These are phyloP conservation scores for Cucurbita pepo DNA, from an alignment of 306 rosid species.

Conservation along the genomic window DNA sequence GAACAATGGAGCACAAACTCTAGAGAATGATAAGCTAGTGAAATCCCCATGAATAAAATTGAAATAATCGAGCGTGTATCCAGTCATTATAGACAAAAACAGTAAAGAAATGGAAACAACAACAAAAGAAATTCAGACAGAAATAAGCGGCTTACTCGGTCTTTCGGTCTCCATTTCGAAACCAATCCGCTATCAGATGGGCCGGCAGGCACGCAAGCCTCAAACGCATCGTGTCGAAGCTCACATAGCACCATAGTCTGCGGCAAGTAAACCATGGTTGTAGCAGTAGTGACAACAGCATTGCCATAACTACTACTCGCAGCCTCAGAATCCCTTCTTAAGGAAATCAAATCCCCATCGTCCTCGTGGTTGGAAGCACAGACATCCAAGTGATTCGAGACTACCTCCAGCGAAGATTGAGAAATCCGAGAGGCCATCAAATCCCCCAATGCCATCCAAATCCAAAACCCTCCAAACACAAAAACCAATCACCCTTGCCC, in stretches of 20 bases:
- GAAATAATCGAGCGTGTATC: not conserved
- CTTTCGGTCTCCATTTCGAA: slow-evolving; percentile 93
- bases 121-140: not conserved
- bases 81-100: not conserved
- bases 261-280: slow-evolving; percentile 77
- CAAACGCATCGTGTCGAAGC: slow-evolving; percentile 79
- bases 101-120: not conserved
- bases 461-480: slow-evolving; percentile 16
- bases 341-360: slow-evolving; percentile 23
- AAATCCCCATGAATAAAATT: not conserved
- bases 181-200: slow-evolving; percentile 76
- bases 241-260: slow-evolving; percentile 57
- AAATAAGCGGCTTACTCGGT: slow-evolving; percentile 36
- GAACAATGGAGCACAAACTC: not conserved
- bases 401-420: slow-evolving; percentile 56
- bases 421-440: slow-evolving; percentile 89
- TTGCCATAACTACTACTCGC: slow-evolving; percentile 41
- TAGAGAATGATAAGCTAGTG: not conserved
- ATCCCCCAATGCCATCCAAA: slow-evolving; percentile 99
- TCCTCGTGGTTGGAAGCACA: slow-evolving; percentile 26
- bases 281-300: slow-evolving; percentile 32
- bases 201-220: slow-evolving; percentile 47
- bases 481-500: slow-evolving; percentile 24
- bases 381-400: slow-evolving; percentile 45
- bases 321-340: slow-evolving; percentile 49